These are phyloP conservation scores for Pelargonium myrrhifolium DNA, from an alignment of 441 rosid genomes.

Conservation along the genomic window DNA sequence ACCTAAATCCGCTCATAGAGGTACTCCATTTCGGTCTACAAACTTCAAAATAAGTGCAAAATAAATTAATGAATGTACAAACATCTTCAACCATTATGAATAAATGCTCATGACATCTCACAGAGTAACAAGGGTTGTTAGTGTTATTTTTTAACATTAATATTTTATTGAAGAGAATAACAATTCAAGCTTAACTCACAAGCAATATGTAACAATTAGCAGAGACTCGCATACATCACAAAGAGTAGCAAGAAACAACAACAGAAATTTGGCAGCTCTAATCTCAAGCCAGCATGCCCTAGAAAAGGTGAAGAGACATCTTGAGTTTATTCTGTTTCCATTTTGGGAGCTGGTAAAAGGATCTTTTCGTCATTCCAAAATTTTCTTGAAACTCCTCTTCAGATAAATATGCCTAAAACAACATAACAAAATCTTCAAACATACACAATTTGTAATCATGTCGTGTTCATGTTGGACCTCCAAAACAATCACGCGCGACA, in stretches of 20 bases:
- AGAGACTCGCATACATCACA: background rate
- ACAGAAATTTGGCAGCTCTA: background rate
- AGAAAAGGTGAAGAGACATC: slow-evolving; percentile 51
- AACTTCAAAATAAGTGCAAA: too few relatives aligned
- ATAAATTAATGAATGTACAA: too few relatives aligned
- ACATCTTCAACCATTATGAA: too few relatives aligned
- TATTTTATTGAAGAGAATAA: too few relatives aligned
- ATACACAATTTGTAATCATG: too few relatives aligned
- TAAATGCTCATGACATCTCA: too few relatives aligned
- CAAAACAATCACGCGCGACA: too few relatives aligned
- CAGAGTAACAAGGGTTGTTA: too few relatives aligned
- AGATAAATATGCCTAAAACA: slow-evolving; percentile 56
- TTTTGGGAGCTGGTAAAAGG: slow-evolving; percentile 64
- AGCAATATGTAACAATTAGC: background rate
- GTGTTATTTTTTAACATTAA: too few relatives aligned
- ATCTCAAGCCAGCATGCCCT: slow-evolving; percentile 15
- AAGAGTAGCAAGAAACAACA: background rate
- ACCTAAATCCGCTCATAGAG: too few relatives aligned
- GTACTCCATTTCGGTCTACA: too few relatives aligned
- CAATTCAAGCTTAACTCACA: background rate
- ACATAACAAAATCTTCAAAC: background rate
- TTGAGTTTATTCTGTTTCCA: slow-evolving; percentile 85
- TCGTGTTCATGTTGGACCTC: too few relatives aligned
- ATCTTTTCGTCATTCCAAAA: slow-evolving; percentile 40
- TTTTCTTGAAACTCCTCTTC: slow-evolving; percentile 58